Base-by-base conservation (phyloP, 2,329 filamentous ascomycete genomes). In the Penicillium sp. region DNA sequence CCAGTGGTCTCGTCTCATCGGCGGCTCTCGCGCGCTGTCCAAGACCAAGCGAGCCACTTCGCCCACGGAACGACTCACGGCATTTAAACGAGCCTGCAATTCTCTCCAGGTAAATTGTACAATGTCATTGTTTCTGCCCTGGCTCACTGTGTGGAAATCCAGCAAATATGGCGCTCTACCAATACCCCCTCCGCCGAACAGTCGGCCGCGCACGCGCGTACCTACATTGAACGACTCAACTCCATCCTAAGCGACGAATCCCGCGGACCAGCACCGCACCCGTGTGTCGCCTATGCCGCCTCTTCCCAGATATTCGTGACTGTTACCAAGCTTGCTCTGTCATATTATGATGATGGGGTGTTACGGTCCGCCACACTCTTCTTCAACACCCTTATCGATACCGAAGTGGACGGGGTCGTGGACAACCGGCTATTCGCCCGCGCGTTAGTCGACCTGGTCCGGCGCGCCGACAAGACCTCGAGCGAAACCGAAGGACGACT, bases 381-480 rank as follows among this genome's bases (percentile, higher is more conserved):
- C 64, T 96, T 96, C 69, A 89, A 88, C 47, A 89, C 89, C 13
- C 78, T 98, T 53, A 87, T 97, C 60, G 93, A 98, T 70, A 93
- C 89, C 66, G 93, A 97, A 68, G 90, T 96, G 70, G 93, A 96
- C 65, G 89, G 89, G 28, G 94, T 97, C 62, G 81, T 96, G 39
- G 87, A 94, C 63, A 94, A 87, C 62, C 80, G 85, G 26, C 78
- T 81, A 44, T 98, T 98, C 66, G 89, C 93, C 2, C 81, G 84
- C 47, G 91, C 88, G 60, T 70, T 98, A 62, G 93, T 95, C 63
- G 88, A 89, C 58, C 80, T 98, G 49, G 78, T 96, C 41, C 81
- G 89, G 50, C 82, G 85, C 55, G 89, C 91, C 28, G 63, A 64
- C 29, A 65, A 64, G 31, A 84, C 86, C 3, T 82, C 85, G 29